These are phyloP conservation scores for Podaxis sp. DNA, from an alignment of 768 basidiomycete genomes.

Conservation along the genomic window DNA sequence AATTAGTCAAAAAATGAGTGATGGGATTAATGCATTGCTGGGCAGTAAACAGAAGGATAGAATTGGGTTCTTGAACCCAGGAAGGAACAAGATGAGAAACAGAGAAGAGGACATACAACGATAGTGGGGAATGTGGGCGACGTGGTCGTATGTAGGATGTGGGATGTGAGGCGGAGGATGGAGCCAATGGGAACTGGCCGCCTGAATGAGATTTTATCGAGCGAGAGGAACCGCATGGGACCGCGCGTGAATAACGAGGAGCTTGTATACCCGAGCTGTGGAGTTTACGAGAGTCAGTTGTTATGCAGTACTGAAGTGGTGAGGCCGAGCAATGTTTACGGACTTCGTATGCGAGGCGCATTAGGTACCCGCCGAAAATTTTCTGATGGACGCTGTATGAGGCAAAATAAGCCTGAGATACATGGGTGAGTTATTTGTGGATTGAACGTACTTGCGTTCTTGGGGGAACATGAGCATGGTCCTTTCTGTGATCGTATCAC, in stretches of 20 bases:
- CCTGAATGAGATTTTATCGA: conserved; percentile 77
- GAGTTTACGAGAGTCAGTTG: background rate
- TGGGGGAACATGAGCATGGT: conserved; percentile 82
- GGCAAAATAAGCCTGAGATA: background rate
- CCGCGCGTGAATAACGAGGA: conserved; percentile 64
- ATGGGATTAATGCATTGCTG: background rate
- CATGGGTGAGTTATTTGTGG: background rate
- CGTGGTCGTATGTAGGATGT: conserved; percentile 57
- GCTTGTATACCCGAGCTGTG: conserved; percentile 69
- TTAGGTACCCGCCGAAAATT: conserved; percentile 71
- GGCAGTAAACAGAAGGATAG: background rate
- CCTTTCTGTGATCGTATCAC: conserved; percentile 64
- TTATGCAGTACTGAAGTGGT: background rate
- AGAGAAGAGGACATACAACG: conserved; percentile 42
- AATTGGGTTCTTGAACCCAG: background rate
- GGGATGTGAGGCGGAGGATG: conserved; percentile 68
- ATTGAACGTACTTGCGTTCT: conserved; percentile 63
- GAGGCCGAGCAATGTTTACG: conserved; percentile 4
- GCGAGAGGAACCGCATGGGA: conserved; percentile 65
- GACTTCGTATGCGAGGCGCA: conserved; percentile 71
- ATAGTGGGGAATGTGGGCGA: conserved; percentile 47
- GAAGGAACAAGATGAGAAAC: background rate
- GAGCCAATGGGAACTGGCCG: conserved; percentile 83
- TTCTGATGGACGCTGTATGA: conserved; percentile 67
- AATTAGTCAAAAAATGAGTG: background rate